phyloP scores from a whole-genome alignment of 2,329 filamentous ascomycete genomes.

The Fusarium sp. region DNA sequence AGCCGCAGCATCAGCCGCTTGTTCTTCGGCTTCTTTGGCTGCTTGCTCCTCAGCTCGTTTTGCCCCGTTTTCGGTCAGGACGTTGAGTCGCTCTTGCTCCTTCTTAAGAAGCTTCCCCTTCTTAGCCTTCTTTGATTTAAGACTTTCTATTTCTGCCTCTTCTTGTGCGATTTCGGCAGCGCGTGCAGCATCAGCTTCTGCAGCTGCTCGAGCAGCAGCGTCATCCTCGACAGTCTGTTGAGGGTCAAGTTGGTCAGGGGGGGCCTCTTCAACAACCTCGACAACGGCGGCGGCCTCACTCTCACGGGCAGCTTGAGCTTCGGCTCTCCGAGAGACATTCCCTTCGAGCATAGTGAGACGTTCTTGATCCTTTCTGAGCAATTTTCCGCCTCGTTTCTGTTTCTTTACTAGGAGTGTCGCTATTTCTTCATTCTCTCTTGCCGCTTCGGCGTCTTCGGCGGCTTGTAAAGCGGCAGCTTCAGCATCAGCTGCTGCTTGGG shows the following conservation, averaged over 20 bases:
- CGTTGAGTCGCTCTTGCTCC: constrained; percentile 40
- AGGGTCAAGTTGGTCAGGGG: constrained; percentile 28
- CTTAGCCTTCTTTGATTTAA: constrained; percentile 52
- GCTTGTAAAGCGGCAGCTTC: constrained; percentile 39
- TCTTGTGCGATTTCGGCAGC: constrained; percentile 41
- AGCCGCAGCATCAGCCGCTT: constrained; percentile 27
- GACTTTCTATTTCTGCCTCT: constrained; percentile 41
- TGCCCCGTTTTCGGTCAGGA: constrained; percentile 33
- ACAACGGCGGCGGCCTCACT: constrained; percentile 12
- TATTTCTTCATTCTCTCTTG: constrained; percentile 44
- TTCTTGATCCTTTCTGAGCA: constrained; percentile 43
- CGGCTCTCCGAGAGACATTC: constrained; percentile 35
- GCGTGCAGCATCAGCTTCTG: constrained; percentile 32
- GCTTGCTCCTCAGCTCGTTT: constrained; percentile 33
- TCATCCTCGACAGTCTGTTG: constrained; percentile 22
- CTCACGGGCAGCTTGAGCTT: constrained; percentile 36
- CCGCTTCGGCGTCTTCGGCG: constrained; percentile 52
- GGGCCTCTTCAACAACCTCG: constrained; percentile 16
- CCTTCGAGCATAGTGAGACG: constrained; percentile 39
- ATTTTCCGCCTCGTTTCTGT: constrained; percentile 40
- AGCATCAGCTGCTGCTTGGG: constrained; percentile 40
- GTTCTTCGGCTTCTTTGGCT: constrained; percentile 37
- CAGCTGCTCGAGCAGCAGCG: constrained; percentile 32
- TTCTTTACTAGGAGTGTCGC: constrained; percentile 36
- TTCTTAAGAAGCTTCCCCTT: constrained; percentile 49